Evolutionary conservation across 768 basidiomycete genomes (phyloP), one percentile per base, ranked within the genome.

Genomic region (Pisolithus tinctorius): DNA sequence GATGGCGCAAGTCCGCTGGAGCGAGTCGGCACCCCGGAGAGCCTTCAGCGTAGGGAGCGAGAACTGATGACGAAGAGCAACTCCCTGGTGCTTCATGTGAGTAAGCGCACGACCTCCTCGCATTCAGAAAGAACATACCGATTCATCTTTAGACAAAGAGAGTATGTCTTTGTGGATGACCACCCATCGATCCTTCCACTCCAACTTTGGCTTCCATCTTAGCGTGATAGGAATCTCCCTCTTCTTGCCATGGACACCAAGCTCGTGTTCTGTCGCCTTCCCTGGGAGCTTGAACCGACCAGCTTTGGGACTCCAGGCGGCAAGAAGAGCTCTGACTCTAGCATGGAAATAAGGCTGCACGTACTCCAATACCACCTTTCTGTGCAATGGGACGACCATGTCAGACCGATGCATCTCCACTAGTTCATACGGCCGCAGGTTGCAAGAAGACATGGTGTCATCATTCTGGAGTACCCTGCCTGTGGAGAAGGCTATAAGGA

Each of bases 381-480:
- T 68, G 2, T 73, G 77, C 0, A 86, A 70, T 4, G 62, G 62
- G 3, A 75, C 69, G 38, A 80, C 55, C 29, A 64, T 63, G 31
- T 69, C 69, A 9, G 59, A 51, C 6, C 73, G 71, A 51, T 90
- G 86, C 16, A 90, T 63, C 58, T 90, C 88, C 20, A 90, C 73
- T 2, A 90, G 73, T 57, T 89, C 88, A 55, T 81, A 71, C 0
- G 83, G 76, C 6, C 71, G 67, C 20, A 88, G 59, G 38, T 76
- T 69, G 59, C 86, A 87, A 76, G 81, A 84, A 0, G 75, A 67
- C 25, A 79, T 60, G 9, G 70, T 55, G 42, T 76, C 77, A 20
- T 84, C 80, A 59, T 88, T 86, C 59, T 89, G 83, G 29, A 89
- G 75, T 13, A 85, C 66, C 56, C 84, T 76, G 4, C 84, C 84